Conservation (phyloP, 2,329 filamentous ascomycete genomes). For the Alternaria viburni region DNA sequence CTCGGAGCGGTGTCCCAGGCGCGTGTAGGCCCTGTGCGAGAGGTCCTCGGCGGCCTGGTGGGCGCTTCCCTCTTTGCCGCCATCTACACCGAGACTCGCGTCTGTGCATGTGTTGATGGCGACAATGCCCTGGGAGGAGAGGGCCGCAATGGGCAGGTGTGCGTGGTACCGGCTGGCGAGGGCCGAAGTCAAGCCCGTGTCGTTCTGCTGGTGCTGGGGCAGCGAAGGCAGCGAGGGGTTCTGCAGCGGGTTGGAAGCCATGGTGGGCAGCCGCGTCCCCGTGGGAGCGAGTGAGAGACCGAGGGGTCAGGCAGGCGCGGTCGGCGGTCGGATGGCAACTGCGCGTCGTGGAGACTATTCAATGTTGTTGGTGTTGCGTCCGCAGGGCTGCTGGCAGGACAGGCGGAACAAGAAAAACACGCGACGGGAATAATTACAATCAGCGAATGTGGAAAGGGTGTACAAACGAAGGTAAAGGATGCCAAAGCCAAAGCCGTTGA, state of each 20-base stretch:
- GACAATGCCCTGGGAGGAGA: constrained; percentile 91
- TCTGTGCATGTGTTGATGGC: constrained; percentile 94
- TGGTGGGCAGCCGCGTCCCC: constrained; percentile 55
- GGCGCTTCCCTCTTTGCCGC: constrained; percentile 87
- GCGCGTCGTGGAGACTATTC: constrained; percentile 10
- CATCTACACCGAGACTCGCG: constrained; percentile 86
- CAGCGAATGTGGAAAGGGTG: constrained; percentile 40
- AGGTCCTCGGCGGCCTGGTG: constrained; percentile 93
- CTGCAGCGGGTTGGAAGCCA: constrained; percentile 64
- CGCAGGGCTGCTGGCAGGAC: constrained; percentile 33
- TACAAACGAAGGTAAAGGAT: constrained; percentile 40
- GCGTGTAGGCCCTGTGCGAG: constrained; percentile 82
- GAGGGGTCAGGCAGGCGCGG: constrained; percentile 26
- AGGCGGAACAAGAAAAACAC: constrained; percentile 20
- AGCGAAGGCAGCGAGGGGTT: constrained; percentile 87
- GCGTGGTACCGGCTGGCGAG: constrained; percentile 91
- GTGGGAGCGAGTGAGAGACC: constrained; percentile 44
- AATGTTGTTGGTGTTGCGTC: constrained; percentile 8
- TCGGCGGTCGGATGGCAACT: constrained; percentile 6
- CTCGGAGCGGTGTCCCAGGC: constrained; percentile 86
- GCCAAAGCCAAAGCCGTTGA: constrained; percentile 25
- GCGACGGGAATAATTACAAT: constrained; percentile 24
- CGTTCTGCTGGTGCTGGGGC: constrained; percentile 80
- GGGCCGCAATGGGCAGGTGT: constrained; percentile 80
- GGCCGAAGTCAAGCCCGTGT: constrained; percentile 80